Base-by-base conservation (phyloP, 2,329 filamentous ascomycete species). In the Colletotrichum cuscutae region DNA sequence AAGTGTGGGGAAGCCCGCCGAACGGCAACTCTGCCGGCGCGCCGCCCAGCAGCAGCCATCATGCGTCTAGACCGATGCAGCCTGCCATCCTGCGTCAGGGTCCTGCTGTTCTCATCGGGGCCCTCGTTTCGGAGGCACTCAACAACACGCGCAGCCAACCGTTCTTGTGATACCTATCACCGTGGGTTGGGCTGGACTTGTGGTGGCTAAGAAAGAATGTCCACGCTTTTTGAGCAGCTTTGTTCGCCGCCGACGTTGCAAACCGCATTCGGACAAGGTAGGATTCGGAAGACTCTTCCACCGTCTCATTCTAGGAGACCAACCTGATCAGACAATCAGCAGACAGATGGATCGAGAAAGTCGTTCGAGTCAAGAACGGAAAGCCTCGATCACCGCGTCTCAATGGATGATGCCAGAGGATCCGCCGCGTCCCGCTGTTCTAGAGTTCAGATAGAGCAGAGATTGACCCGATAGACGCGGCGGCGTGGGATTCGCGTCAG, bases 1-100 rank as follows among this genome's bases (percentile, higher is more conserved):
- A 35, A 69, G 42, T 63, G 53, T 69, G 54, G 65, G 30, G 58
- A 59, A 61, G 19, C n/a, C 56, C 59, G 69, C 58, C 52, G 35
- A 42, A 57, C 19, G 58, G 37, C 46, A 62, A 30, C 56, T 19
- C 61, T 58, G 52, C 59, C 70, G 64, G 32, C 49, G 26, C 57
- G 49, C 68, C 46, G 68, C 42, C 59, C 62, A 42, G 52, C 30
- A 7, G 8, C 46, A 42, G 52, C 59, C 13, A 19, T 3, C 59
- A 15, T 46, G 3, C 58, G 26, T 35, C 46, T 54, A 63, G 46
- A n/a, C 61, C 13, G 28, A 37, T 64, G 61, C 61, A 24, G 32
- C 19, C 32, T 65, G 22, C 22, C 61, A 24, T 32, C 32, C 32
- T 65, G 22, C 49, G 37, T 57, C 32, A 56, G 62, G 52, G 32